Conservation (phyloP, 352 stramenopile species). For the Aphanomyces astaci region DNA sequence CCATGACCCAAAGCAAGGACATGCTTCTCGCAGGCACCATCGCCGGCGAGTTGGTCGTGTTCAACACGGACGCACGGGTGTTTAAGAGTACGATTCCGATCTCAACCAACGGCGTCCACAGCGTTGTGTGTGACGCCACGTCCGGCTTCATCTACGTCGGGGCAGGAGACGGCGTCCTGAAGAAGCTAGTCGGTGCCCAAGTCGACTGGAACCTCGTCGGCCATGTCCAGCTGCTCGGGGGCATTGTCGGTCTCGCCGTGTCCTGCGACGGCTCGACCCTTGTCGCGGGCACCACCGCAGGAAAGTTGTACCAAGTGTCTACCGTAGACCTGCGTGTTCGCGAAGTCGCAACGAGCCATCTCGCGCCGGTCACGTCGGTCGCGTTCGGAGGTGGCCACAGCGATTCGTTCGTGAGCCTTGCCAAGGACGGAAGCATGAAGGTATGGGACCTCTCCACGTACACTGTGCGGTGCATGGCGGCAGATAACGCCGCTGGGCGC, state of each 20-base stretch:
- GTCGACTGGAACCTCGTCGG: constrained; percentile 75
- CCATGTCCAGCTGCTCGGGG: constrained; percentile 75
- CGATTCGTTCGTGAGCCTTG: constrained; percentile 66
- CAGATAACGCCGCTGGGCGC: constrained; percentile 42
- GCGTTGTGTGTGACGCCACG: constrained; percentile 48
- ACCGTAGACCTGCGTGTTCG: constrained; percentile 40
- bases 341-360: constrained; percentile 57
- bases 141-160: constrained; percentile 71
- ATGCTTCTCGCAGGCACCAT: constrained; percentile 57
- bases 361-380: constrained; percentile 51
- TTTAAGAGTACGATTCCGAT: constrained; percentile 59
- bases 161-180: constrained; percentile 77
- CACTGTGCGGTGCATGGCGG: constrained; percentile 56
- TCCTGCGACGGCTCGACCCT: constrained; percentile 42
- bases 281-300: constrained; percentile 60
- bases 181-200: constrained; percentile 69
- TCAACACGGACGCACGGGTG: constrained; percentile 55
- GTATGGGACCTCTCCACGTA: constrained; percentile 66
- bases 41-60: constrained; percentile 81
- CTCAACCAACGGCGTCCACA: constrained; percentile 68
- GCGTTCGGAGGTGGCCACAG: constrained; percentile 44
- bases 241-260: constrained; percentile 67
- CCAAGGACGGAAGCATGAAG: constrained; percentile 52
- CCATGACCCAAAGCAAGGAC: constrained; percentile 44
- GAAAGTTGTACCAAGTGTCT: constrained; percentile 62